phyloP scores from a whole-genome alignment of 2,329 filamentous ascomycete species.

The Pestalotiopsis sp. region DNA sequence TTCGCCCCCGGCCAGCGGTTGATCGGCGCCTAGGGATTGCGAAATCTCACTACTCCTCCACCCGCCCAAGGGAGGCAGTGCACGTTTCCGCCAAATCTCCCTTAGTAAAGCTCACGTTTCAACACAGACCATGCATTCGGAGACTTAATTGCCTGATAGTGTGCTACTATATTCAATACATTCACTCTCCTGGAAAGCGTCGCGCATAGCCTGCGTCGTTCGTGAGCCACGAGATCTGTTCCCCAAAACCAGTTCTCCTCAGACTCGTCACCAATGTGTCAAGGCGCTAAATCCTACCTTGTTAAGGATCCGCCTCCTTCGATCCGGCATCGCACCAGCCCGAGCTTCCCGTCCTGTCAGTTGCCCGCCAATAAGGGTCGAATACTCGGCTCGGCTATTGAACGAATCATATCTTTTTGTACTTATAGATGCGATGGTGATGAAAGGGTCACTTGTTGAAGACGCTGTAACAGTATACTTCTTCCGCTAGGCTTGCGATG shows the following conservation, averaged over 20 bases:
- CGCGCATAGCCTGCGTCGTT: too few species aligned
- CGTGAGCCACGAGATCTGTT: too few species aligned
- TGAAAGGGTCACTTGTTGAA: too few species aligned
- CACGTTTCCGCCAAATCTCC: background rate
- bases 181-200: too few species aligned
- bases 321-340: background rate
- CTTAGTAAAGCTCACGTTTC: background rate
- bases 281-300: background rate
- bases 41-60: background rate
- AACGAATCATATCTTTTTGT: background rate
- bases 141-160: background rate
- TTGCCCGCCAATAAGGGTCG: background rate
- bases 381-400: background rate
- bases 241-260: too few species aligned
- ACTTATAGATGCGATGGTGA: too few species aligned
- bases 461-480: too few species aligned
- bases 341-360: background rate
- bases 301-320: background rate
- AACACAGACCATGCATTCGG: background rate
- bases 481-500: too few species aligned
- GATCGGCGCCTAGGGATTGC: background rate
- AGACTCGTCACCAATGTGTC: background rate
- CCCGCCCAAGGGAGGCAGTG: background rate
- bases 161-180: too few species aligned
- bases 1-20: background rate